Conservation (phyloP, 148 eudicot genomes). For the Beta vulgaris region DNA sequence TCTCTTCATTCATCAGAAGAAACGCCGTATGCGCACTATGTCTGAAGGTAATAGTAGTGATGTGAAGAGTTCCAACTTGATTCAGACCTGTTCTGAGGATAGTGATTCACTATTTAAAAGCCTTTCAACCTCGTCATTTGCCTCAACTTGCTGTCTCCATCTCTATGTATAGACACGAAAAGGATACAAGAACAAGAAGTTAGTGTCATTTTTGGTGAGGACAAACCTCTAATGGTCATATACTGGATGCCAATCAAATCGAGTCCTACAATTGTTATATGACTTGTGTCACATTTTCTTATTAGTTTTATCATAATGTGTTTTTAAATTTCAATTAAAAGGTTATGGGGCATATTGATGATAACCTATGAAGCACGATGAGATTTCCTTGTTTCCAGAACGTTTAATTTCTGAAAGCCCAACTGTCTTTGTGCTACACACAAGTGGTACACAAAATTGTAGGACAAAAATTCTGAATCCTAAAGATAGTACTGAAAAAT, state of each 20-base stretch:
- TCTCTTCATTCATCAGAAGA: too few species aligned
- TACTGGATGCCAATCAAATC: too few species aligned
- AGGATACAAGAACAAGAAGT: background rate
- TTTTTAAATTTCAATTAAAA: too few species aligned
- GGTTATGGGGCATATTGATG: too few species aligned
- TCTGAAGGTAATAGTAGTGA: background rate
- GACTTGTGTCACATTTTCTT: too few species aligned
- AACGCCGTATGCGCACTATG: background rate
- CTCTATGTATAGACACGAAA: slow-evolving; percentile 28
- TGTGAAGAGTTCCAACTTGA: background rate
- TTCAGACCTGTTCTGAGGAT: slow-evolving; percentile 39
- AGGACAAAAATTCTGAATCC: background rate
- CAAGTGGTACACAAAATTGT: too few species aligned
- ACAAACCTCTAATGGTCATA: background rate
- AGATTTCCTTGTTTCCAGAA: too few species aligned
- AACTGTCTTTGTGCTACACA: too few species aligned
- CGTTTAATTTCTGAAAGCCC: too few species aligned
- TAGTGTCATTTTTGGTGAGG: background rate
- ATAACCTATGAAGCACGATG: too few species aligned
- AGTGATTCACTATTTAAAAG: slow-evolving; percentile 53
- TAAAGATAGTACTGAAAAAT: background rate
- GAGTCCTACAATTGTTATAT: too few species aligned
- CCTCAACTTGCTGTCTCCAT: slow-evolving; percentile 73
- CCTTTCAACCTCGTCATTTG: slow-evolving; percentile 77
- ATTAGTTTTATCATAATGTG: too few species aligned